Percentiles rank a stretch among this genome's conserved stretches.
These are phyloP conservation scores for Aspergillus baeticus DNA, from an alignment of 495 filamentous ascomycete genomes.

Conservation along the genomic window DNA sequence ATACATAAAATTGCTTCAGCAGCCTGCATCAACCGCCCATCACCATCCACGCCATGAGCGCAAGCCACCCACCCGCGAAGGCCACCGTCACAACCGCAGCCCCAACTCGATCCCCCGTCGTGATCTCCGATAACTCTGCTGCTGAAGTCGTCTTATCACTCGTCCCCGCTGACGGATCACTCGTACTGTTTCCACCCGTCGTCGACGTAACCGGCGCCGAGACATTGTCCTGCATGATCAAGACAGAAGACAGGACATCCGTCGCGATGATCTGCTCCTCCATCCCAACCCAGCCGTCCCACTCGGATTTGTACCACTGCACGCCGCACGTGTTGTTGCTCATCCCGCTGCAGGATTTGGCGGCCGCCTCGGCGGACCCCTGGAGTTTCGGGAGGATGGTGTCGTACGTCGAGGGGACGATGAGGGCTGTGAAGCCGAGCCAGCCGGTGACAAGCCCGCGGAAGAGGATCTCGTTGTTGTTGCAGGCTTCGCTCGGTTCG, in stretches of 20 bases:
- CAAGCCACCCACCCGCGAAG: conserved; percentile 39
- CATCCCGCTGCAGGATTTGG: conserved; percentile 61
- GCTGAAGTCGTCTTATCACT: conserved; percentile 12
- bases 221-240: conserved; percentile 7
- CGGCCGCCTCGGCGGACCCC: conserved; percentile 66
- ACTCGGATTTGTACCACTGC: conserved; percentile 61
- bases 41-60: conserved; percentile 22
- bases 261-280: conserved; percentile 52
- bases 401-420: conserved; percentile 58
- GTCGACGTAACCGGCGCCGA: conserved; percentile 32
- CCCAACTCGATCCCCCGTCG: conserved; percentile 54
- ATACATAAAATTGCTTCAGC: no score
- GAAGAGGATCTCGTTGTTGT: conserved; percentile 75
- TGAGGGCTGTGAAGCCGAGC: conserved; percentile 69
- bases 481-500: conserved; percentile 59
- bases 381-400: conserved; percentile 64
- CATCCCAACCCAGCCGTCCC: conserved; percentile 64
- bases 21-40: conserved; percentile 1
- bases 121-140: conserved; percentile 33
- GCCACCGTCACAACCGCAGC: conserved; percentile 61
- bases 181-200: conserved; percentile 50
- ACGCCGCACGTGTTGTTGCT: conserved; percentile 69
- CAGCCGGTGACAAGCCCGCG: conserved; percentile 76
- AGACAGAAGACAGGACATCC: conserved; percentile 45
- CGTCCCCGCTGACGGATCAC: conserved; percentile 37